These are phyloP conservation scores for Blastocystis sp. DNA, from an alignment of 352 stramenopile species.

Conservation along the genomic window DNA sequence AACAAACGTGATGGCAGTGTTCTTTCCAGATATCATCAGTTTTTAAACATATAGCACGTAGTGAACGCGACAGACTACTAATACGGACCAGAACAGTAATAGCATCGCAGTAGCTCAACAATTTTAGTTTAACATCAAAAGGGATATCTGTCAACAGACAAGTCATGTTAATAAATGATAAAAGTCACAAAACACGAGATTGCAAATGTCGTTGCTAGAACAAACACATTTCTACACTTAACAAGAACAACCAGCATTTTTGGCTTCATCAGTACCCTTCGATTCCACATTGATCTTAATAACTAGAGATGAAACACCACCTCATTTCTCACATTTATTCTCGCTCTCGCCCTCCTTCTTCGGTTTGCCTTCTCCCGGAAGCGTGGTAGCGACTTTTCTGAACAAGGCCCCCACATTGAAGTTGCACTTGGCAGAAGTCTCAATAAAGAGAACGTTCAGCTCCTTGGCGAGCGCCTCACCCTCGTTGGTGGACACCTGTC, in stretches of 20 bases:
- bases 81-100: neutral
- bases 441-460: slow-evolving; percentile 97
- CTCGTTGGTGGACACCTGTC: slow-evolving; percentile 91
- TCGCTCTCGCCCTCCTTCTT: slow-evolving; percentile 49
- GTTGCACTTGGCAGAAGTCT: slow-evolving; percentile 93
- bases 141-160: neutral
- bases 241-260: slow-evolving; percentile 21
- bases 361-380: slow-evolving; percentile 75
- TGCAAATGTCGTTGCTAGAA: neutral
- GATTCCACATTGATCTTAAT: slow-evolving; percentile 62
- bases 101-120: slow-evolving; percentile 1
- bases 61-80: neutral
- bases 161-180: slow-evolving; percentile 27
- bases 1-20: neutral
- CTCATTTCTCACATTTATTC: slow-evolving; percentile 30
- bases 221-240: slow-evolving; percentile 39
- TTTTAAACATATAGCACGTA: neutral
- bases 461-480: slow-evolving; percentile 93
- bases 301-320: neutral
- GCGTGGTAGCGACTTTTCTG: slow-evolving; percentile 90
- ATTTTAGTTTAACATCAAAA: neutral
- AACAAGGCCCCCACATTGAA: slow-evolving; percentile 93
- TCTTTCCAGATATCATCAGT: neutral
- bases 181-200: neutral
- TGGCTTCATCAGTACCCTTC: slow-evolving; percentile 17